Evolutionary conservation across 1,284 basidiomycete genomes (phyloP).

Genomic region (Meira nashicola): DNA sequence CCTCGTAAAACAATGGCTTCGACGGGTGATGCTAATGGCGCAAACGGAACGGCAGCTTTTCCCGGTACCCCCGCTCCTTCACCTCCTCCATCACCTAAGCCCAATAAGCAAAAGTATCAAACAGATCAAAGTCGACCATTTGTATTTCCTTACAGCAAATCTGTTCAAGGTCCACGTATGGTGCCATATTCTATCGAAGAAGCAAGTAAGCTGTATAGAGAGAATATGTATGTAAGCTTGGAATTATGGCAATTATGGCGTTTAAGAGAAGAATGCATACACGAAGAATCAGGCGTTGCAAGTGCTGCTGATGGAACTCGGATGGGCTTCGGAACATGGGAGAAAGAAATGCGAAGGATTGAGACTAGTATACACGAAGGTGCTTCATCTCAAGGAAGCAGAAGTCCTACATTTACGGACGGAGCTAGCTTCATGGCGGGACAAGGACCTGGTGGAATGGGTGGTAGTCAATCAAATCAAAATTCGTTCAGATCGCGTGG

Average conservation of each 20-base stretch:
- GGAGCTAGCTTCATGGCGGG: background rate
- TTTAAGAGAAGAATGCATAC: slow-evolving; percentile 88
- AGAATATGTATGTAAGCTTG: slow-evolving; percentile 84
- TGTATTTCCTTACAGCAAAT: slow-evolving; percentile 80
- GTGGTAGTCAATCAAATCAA: slow-evolving; percentile 5
- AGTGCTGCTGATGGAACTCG: slow-evolving; percentile 55
- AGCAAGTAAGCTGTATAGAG: slow-evolving; percentile 81
- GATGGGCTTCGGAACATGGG: slow-evolving; percentile 24
- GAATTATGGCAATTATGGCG: slow-evolving; percentile 91
- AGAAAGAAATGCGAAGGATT: background rate
- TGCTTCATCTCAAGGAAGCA: slow-evolving; percentile 33
- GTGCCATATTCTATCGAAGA: slow-evolving; percentile 95
- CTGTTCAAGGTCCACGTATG: slow-evolving; percentile 56
- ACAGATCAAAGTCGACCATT: slow-evolving; percentile 94
- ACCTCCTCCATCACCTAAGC: slow-evolving; percentile 77
- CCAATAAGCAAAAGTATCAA: slow-evolving; percentile 97
- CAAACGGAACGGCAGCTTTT: slow-evolving; percentile 65
- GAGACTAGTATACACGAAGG: slow-evolving; percentile 11
- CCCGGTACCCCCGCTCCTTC: slow-evolving; percentile 69
- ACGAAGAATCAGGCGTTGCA: slow-evolving; percentile 85
- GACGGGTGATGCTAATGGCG: slow-evolving; percentile 63
- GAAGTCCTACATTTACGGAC: slow-evolving; percentile 1
- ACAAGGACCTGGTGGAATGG: too few species aligned
- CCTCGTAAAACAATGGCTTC: slow-evolving; percentile 31
- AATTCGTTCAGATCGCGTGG: slow-evolving; percentile 20